These are phyloP conservation scores for Gaeumannomyces tritici DNA, from an alignment of 2,329 filamentous ascomycete species.

Conservation along the genomic window DNA sequence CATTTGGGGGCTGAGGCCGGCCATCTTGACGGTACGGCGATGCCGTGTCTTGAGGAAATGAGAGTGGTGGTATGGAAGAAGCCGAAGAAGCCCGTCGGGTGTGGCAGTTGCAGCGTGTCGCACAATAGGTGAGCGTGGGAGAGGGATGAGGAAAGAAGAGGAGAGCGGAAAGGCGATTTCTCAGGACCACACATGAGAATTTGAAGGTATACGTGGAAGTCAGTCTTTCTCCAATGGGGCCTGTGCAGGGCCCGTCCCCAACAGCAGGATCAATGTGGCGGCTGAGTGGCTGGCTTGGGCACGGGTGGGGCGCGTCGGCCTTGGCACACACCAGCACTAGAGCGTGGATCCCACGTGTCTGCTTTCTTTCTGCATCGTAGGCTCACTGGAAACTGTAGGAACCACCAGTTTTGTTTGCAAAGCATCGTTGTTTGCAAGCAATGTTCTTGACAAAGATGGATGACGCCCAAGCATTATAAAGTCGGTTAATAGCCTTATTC, in stretches of 20 bases:
- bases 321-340: background rate
- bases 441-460: no score
- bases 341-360: background rate
- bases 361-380: background rate
- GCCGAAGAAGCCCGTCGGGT: background rate
- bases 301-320: background rate
- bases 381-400: no score
- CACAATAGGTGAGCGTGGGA: background rate
- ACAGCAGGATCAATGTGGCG: background rate
- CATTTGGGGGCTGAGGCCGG: slow-evolving; percentile 53
- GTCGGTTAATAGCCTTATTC: no score
- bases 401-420: background rate
- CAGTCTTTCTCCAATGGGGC: background rate
- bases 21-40: slow-evolving; percentile 41
- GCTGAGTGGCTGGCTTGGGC: background rate
- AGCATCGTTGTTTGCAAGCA: background rate
- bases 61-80: background rate
- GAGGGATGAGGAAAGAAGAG: background rate
- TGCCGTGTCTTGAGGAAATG: background rate
- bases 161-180: background rate
- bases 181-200: background rate
- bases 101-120: background rate
- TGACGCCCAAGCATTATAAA: no score
- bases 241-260: background rate
- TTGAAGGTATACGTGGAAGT: background rate